phyloP scores from a whole-genome alignment of 306 rosid genomes.

The Acacia melanoxylon region DNA sequence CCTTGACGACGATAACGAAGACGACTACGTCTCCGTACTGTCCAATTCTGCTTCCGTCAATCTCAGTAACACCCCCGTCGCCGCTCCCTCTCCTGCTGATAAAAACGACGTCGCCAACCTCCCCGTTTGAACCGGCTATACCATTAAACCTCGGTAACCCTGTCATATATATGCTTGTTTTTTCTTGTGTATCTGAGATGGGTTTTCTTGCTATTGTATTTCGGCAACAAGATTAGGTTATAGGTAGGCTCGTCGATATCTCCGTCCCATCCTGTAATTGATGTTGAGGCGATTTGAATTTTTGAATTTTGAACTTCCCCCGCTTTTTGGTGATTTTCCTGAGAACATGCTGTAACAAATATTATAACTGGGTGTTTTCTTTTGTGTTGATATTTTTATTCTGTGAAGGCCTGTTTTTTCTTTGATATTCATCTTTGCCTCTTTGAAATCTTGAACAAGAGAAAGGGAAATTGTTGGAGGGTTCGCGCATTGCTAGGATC shows the following conservation, averaged over 20 bases:
- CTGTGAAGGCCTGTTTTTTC: not conserved
- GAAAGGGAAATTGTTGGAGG: not conserved
- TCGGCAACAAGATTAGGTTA: not conserved
- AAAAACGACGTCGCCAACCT: slow-evolving; percentile 46
- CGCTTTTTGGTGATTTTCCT: not conserved
- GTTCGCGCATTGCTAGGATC: not conserved
- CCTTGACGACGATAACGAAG: not conserved
- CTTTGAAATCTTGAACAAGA: not conserved
- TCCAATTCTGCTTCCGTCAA: slow-evolving; percentile 17
- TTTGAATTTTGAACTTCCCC: not conserved
- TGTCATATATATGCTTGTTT: not conserved
- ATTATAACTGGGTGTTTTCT: not conserved
- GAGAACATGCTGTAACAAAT: not conserved
- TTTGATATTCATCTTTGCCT: not conserved
- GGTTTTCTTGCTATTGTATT: not conserved
- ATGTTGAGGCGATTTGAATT: not conserved
- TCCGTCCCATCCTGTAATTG: not conserved
- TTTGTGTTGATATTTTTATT: not conserved
- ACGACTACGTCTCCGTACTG: slow-evolving; percentile 22
- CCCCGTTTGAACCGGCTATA: slow-evolving; percentile 37
- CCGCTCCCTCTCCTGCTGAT: slow-evolving; percentile 12
- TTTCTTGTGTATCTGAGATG: slow-evolving; percentile 2
- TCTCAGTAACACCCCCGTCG: slow-evolving; percentile 31
- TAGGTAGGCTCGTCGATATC: not conserved
- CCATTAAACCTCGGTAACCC: not conserved